These are phyloP conservation scores for Melastoma candidum DNA, from an alignment of 441 rosid genomes.

Conservation along the genomic window DNA sequence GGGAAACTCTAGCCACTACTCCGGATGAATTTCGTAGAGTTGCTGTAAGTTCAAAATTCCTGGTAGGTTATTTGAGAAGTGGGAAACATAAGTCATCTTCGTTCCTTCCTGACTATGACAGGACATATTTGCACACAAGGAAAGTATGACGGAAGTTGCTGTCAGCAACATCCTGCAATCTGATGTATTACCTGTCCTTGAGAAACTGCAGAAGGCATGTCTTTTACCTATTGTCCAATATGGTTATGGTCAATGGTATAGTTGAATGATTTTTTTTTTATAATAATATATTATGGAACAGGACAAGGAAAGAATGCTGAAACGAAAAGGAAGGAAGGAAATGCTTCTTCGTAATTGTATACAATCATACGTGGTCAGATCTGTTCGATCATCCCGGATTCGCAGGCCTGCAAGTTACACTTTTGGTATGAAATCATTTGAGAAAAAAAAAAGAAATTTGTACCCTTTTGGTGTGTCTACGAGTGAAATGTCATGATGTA, in stretches of 20 bases:
- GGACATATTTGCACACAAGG: constrained; percentile 57
- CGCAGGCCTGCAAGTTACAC: constrained; percentile 55
- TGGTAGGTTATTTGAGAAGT: constrained; percentile 9
- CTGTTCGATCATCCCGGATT: constrained; percentile 55
- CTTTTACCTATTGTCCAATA: constrained; percentile 1
- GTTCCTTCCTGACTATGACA: constrained; percentile 25
- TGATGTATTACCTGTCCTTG: constrained; percentile 43
- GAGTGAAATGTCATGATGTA: too few species aligned
- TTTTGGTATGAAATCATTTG: constrained; percentile 36
- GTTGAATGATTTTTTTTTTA: constrained; percentile 1
- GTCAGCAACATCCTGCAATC: constrained; percentile 40
- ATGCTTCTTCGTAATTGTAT: constrained; percentile 30
- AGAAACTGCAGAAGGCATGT: constrained; percentile 54
- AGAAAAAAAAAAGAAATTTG: too few species aligned
- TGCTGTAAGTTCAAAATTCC: constrained; percentile 34
- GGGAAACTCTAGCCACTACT: constrained; percentile 82
- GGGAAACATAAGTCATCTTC: constrained; percentile 2
- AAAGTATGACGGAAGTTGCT: constrained; percentile 36
- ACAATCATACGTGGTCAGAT: constrained; percentile 23
- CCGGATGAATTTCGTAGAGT: constrained; percentile 48
- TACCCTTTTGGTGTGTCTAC: too few species aligned
- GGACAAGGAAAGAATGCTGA: constrained; percentile 62
- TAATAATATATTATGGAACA: constrained; percentile 18
- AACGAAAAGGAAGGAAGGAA: constrained; percentile 46
- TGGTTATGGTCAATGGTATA: constrained; percentile 1